Percentiles rank a stretch among this genome's conserved stretches.
Evolutionary conservation across 106 monocot genomes (phyloP).

Genomic region (Dioscorea alata): DNA sequence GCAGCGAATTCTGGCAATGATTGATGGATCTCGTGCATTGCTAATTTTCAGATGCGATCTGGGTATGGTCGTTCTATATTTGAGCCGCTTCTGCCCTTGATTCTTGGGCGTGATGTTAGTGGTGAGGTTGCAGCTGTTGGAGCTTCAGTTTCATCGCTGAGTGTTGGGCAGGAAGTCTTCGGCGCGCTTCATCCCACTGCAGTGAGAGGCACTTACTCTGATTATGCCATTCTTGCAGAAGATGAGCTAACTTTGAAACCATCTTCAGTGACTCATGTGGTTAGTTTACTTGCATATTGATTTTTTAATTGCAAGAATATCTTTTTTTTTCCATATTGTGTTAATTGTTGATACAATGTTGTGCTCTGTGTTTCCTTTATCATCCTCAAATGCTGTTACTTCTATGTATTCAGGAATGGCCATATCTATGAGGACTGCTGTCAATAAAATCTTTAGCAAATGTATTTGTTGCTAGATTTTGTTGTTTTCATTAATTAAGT

Average conservation of each 20-base stretch:
- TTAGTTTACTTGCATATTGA: conserved; percentile 14
- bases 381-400: neutral
- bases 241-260: conserved; percentile 85
- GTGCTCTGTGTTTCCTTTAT: neutral
- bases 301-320: neutral
- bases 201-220: conserved; percentile 67
- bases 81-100: conserved; percentile 72
- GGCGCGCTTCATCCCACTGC: conserved; percentile 96
- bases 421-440: too few species aligned
- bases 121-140: conserved; percentile 93
- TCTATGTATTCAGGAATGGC: neutral
- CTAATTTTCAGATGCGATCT: conserved; percentile 61
- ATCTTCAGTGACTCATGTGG: conserved; percentile 74
- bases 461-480: too few species aligned
- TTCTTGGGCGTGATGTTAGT: conserved; percentile 90
- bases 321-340: neutral
- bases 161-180: conserved; percentile 84
- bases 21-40: neutral
- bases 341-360: too few species aligned
- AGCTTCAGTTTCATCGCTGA: conserved; percentile 59
- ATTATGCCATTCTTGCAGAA: conserved; percentile 74
- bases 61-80: conserved; percentile 96
- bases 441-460: too few species aligned
- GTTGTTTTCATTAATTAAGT: neutral
- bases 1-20: neutral